phyloP scores from a whole-genome alignment of 106 monocot species.

The Amphibolis antarctica region DNA sequence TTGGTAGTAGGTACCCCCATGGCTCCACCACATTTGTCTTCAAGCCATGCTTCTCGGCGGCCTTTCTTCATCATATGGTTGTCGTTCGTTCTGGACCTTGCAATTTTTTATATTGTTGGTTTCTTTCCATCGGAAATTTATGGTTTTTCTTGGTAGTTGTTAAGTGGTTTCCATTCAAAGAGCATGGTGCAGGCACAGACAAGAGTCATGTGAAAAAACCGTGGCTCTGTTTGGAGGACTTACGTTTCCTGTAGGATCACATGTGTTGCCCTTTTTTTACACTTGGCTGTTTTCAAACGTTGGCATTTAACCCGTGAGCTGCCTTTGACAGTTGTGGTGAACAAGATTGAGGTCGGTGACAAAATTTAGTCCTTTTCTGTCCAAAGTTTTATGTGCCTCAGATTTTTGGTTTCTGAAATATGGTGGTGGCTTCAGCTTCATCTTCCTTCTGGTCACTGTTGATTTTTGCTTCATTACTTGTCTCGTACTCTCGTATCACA shows the following conservation, averaged over 20 bases:
- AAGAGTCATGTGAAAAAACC: slow-evolving; percentile 9
- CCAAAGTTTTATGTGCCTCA: neutral
- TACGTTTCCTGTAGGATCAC: neutral
- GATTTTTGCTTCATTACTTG: too few relatives aligned
- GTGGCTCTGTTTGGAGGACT: neutral
- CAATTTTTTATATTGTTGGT: neutral
- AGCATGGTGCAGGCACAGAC: neutral
- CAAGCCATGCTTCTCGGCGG: too few relatives aligned
- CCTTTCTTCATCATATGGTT: too few relatives aligned
- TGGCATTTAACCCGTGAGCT: neutral
- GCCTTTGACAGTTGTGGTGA: neutral
- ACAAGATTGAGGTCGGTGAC: neutral
- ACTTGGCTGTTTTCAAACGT: neutral
- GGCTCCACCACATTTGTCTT: too few relatives aligned
- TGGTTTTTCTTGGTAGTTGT: neutral
- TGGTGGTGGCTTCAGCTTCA: too few relatives aligned
- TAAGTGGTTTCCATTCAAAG: neutral
- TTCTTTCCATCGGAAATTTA: neutral
- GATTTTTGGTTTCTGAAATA: too few relatives aligned
- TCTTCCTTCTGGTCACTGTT: too few relatives aligned
- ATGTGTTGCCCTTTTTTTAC: neutral
- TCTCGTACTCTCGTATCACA: too few relatives aligned
- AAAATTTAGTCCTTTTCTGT: neutral
- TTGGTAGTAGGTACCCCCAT: too few relatives aligned
- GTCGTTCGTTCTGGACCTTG: too few relatives aligned